Evolutionary conservation across 495 filamentous ascomycete species (phyloP).

Genomic region (Xylaria nigripes): DNA sequence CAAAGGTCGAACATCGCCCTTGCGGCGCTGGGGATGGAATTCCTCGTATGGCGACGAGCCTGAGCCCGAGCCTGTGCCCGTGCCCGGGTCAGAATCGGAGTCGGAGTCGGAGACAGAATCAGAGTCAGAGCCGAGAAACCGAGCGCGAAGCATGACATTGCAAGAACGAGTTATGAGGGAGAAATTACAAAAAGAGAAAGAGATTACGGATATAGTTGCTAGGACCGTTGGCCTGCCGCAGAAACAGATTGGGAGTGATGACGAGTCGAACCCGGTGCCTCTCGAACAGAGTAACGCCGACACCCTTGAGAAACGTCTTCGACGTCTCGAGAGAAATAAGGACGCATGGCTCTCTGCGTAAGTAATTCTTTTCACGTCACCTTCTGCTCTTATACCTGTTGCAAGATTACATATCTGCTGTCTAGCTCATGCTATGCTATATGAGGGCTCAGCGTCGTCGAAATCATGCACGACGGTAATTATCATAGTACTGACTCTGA

Average conservation of each 20-base stretch:
- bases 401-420: not conserved
- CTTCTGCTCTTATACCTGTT: not conserved
- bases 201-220: slow-evolving; percentile 19
- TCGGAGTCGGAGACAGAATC: not conserved
- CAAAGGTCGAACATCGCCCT: not conserved
- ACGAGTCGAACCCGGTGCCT: not conserved
- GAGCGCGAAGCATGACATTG: not conserved
- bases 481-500: not conserved
- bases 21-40: not conserved
- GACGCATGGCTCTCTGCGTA: slow-evolving; percentile 17
- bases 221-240: slow-evolving; percentile 7
- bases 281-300: slow-evolving; percentile 5
- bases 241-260: not conserved
- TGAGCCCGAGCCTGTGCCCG: not conserved
- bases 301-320: slow-evolving; percentile 15
- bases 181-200: slow-evolving; percentile 18
- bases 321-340: slow-evolving; percentile 16
- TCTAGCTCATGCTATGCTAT: not conserved
- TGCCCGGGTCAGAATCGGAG: not conserved
- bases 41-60: not conserved
- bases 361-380: not conserved
- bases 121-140: not conserved
- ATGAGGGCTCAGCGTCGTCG: not conserved
- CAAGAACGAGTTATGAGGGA: slow-evolving; percentile 16
- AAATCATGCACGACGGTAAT: not conserved